Base-by-base conservation (phyloP, 129 eudicot species). In the Chrysanthemum makinoi region DNA sequence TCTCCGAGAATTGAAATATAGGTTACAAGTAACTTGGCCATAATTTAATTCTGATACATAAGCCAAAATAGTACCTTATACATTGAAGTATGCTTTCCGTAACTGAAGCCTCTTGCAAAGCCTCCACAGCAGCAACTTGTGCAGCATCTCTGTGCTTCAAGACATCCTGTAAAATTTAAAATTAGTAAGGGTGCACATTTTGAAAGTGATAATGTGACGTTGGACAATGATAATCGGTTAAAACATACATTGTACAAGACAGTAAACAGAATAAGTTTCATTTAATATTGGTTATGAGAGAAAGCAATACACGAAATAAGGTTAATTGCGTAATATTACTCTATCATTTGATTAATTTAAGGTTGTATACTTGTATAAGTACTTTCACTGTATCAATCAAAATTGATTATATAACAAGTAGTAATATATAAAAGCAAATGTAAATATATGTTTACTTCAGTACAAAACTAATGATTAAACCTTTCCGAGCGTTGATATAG, bases 61-160 rank as follows among this genome's bases (percentile, higher is more conserved):
- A 30, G 57, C 39, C 50, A 48, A 22, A 43, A 47, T 14, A 30
- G 30, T 85, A 90, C 97, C 97, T 85, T 80, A 90, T 75, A 74
- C 97, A 90, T 52, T 79, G 83, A 54, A 90, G 91, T 74, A 90
- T 69, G 80, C 79, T 83, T 66, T 90, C 97, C 9, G 91, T 84
- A 65, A 85, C 87, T 13, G 97, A 87, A 85, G 97, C 97, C 74
- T 83, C 97, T 75, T 87, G 89, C 81, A 87, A 70, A 68, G 97
- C 97, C 75, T 85, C 95, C 22, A 90, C 66, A 13, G 95, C 91
- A 65, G 97, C 89, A 22, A 74, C 75, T 33, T 62, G 67, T 62
- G 67, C 67, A 62, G 24, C 47, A 33, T 62, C 67, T 33, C 67
- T 62, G 22, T 33, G 49, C 1, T 62, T 62, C 49, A 62, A 5